Evolutionary conservation across 73 alveolate species (phyloP).

Genomic region (Tetrahymena borealis): DNA sequence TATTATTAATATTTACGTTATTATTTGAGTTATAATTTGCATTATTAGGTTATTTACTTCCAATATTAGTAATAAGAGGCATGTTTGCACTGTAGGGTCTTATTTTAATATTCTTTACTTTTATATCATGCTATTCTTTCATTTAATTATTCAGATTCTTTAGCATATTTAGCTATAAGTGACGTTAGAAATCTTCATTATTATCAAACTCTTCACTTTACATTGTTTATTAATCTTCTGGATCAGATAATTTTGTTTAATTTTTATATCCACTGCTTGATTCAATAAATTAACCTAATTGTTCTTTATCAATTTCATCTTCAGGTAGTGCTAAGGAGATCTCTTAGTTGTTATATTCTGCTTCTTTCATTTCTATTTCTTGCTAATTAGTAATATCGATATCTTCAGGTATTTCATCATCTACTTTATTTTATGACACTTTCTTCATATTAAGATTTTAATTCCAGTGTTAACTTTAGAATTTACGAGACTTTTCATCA

Average conservation of each 20-base stretch:
- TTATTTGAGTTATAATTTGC: neutral
- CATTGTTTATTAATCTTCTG: neutral
- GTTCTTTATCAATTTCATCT: neutral
- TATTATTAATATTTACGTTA: neutral
- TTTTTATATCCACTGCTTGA: neutral
- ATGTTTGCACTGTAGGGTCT: neutral
- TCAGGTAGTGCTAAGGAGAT: neutral
- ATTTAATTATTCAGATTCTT: neutral
- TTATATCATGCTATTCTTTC: neutral
- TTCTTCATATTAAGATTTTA: neutral
- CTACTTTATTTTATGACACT: neutral
- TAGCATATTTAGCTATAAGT: neutral
- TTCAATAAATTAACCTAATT: neutral
- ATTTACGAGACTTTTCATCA: neutral
- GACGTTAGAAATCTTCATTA: neutral
- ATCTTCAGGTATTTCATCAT: neutral
- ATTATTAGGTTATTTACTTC: neutral
- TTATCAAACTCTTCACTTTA: neutral
- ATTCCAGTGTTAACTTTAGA: neutral
- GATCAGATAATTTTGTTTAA: neutral
- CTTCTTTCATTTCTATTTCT: neutral
- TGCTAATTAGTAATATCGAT: neutral
- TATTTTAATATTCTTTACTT: neutral
- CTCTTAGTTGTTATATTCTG: neutral
- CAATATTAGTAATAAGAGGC: neutral